Base-by-base conservation (phyloP, 2,329 filamentous ascomycete species). In the Xylariaceae sp. region DNA sequence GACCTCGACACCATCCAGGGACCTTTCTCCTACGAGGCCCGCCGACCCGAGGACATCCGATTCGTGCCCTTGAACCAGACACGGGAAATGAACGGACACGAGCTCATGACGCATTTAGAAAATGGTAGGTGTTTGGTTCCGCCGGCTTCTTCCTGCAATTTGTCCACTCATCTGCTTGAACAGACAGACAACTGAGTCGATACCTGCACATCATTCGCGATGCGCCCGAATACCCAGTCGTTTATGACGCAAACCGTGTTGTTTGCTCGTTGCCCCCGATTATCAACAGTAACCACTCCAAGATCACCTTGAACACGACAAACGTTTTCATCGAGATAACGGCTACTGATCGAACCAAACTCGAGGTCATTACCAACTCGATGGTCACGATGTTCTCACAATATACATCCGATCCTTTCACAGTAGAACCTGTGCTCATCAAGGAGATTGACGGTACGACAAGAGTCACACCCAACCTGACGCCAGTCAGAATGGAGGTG, bases 261-360 rank as follows among this genome's bases (percentile, higher is more conserved):
- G 92, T 99, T 42, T 93, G 94, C 77, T 97, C 93, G 6, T 82
- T 99, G 69, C 94, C 94, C 1, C 94, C 94, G 15, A 97, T 99
- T 69, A 99, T 99, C 81, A 99, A 99, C 78, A 86, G 92, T 70
- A 85, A 99, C 71, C 92, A 94, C 77, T 97, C 92, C 70, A 99
- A 99, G 78, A 99, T 99, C 73, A 91, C 87, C 6, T 78, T 95
- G 50, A 79, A 95, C 73, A 97, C 92, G 60, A 93, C 84, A 72
- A 97, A 99, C 71, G 85, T 99, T 71, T 90, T 99, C 76, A 95
- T 99, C 74, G 94, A 99, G 76, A 92, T 96, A 70, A 99, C 94
- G 6, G 95, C 92, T 47, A 93, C 92, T 47, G 94, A 99, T 74
- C 87, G 89, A 72, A 99, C 95, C 34, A 99, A 99, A 79, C 83